Conservation (phyloP, 805 yeast species). For the Myxozyma melibiosi region DNA sequence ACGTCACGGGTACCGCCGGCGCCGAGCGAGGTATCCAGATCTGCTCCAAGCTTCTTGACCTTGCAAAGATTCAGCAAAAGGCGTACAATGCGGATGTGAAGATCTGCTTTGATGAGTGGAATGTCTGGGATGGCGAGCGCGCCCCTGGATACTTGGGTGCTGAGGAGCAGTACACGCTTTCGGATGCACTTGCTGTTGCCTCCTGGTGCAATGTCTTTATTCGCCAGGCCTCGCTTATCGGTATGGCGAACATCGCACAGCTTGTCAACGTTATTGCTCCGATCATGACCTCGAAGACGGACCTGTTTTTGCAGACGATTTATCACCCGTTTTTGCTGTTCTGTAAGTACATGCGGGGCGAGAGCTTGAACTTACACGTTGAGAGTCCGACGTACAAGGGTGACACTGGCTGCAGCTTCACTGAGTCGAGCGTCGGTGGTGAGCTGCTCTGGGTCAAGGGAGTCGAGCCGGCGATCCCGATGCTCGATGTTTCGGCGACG, state of each 20-base stretch:
- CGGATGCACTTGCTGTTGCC: conserved; percentile 45
- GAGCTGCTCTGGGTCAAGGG: conserved; percentile 37
- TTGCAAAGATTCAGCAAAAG: conserved; percentile 38
- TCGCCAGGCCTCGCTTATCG: conserved; percentile 41
- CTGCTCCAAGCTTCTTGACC: conserved; percentile 39
- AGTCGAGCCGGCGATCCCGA: conserved; percentile 34
- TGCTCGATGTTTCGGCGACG: conserved; percentile 16
- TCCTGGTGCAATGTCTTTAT: conserved; percentile 44
- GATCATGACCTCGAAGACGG: conserved; percentile 40
- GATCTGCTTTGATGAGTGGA: conserved; percentile 46
- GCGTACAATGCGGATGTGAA: conserved; percentile 33
- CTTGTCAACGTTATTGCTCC: conserved; percentile 45
- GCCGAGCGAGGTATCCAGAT: conserved; percentile 44
- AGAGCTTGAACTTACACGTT: conserved; percentile 41
- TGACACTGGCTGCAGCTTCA: conserved; percentile 32
- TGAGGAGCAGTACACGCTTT: conserved; percentile 42
- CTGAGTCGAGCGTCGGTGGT: conserved; percentile 1
- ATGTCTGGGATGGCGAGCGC: conserved; percentile 44
- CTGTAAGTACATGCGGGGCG: conserved; percentile 43
- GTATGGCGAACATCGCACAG: conserved; percentile 45
- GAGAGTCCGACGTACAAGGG: conserved; percentile 40
- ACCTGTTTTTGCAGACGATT: conserved; percentile 41
- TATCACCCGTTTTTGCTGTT: conserved; percentile 41
- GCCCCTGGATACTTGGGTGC: conserved; percentile 43
- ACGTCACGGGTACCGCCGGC: conserved; percentile 41